A percentile compares a stretch with the other conserved stretches of the same genome.
These are phyloP conservation scores for Rosellinia necatrix DNA, from an alignment of 2,329 filamentous ascomycete species.

Conservation along the genomic window DNA sequence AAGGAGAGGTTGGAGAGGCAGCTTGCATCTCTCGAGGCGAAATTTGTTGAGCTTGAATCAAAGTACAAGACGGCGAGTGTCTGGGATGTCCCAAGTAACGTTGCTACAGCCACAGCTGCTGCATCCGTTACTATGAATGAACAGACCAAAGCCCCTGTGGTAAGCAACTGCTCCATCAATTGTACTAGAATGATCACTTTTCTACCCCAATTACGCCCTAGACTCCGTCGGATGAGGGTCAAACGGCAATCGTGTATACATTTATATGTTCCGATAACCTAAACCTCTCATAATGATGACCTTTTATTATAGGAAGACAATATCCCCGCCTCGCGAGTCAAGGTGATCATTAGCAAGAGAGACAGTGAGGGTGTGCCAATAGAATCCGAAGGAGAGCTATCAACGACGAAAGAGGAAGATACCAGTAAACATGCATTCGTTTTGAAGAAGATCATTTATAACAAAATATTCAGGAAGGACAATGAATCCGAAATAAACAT, in stretches of 20 bases:
- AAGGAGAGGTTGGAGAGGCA: neutral
- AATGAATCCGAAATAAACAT: neutral
- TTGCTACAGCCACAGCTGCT: neutral
- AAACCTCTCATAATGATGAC: neutral
- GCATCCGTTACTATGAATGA: neutral
- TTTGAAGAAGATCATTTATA: neutral
- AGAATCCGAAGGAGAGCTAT: slow-evolving; percentile 2
- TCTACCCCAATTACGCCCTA: neutral
- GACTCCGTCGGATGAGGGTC: neutral
- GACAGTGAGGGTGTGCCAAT: neutral
- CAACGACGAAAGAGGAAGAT: neutral
- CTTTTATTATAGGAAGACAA: neutral
- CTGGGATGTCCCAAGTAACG: neutral
- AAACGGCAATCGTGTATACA: neutral
- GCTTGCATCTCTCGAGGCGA: slow-evolving; percentile 1
- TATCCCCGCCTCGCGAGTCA: neutral
- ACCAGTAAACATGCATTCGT: neutral
- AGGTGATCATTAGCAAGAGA: slow-evolving; percentile 8
- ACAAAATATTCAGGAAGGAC: neutral
- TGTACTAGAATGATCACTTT: neutral
- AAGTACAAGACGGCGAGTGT: neutral
- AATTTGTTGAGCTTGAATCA: slow-evolving; percentile 1
- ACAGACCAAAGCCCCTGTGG: neutral
- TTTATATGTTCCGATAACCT: neutral
- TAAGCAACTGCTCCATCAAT: neutral